These are phyloP conservation scores for Phanerodontia chrysosporium DNA, from an alignment of 768 basidiomycete genomes.

Conservation along the genomic window DNA sequence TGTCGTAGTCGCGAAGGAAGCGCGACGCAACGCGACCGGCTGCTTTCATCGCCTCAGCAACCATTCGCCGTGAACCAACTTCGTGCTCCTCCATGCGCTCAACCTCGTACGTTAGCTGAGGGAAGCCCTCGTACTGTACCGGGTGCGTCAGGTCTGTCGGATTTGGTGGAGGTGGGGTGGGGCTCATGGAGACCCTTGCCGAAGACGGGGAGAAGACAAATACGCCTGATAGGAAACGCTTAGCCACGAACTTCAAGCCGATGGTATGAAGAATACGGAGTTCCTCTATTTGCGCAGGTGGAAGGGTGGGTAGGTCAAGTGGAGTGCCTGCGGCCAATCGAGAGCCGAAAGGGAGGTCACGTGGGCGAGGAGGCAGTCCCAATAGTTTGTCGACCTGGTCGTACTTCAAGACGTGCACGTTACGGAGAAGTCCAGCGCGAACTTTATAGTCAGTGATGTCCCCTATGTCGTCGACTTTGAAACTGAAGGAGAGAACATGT, in stretches of 20 bases:
- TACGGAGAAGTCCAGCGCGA: constrained; percentile 68
- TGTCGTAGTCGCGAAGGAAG: constrained; percentile 53
- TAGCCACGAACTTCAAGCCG: constrained; percentile 3
- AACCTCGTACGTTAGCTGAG: constrained; percentile 44
- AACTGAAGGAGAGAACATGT: constrained; percentile 77
- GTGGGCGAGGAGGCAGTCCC: constrained; percentile 18
- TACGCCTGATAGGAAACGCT: constrained; percentile 17
- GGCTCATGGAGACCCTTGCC: constrained; percentile 25
- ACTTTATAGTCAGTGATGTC: constrained; percentile 68
- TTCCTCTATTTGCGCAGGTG: background rate
- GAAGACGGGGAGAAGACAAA: constrained; percentile 23
- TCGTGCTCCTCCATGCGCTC: constrained; percentile 19
- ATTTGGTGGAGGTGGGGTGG: constrained; percentile 23
- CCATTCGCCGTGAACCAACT: constrained; percentile 47
- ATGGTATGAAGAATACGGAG: background rate
- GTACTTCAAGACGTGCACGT: constrained; percentile 64
- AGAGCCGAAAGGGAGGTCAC: background rate
- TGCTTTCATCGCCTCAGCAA: constrained; percentile 80
- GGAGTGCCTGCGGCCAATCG: background rate
- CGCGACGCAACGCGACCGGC: constrained; percentile 73
- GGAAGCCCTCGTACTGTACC: constrained; percentile 44
- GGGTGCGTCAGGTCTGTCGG: background rate
- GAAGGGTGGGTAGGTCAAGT: constrained; percentile 14
- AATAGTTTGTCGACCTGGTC: constrained; percentile 56
- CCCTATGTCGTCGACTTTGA: constrained; percentile 56